phyloP scores from a whole-genome alignment of 2,329 filamentous ascomycete species.

The Alternaria sp. region DNA sequence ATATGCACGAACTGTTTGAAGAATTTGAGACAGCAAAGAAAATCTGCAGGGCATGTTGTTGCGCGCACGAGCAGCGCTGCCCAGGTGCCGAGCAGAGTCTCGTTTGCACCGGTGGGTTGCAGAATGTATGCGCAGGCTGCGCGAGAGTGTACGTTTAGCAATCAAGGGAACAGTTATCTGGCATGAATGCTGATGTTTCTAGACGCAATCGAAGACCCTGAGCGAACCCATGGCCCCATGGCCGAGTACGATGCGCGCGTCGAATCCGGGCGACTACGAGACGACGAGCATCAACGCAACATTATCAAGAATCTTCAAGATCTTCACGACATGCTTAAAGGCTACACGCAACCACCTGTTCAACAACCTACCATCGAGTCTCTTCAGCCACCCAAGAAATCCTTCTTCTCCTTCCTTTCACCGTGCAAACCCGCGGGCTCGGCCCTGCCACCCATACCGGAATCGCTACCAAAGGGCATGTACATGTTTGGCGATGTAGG shows the following conservation, averaged over 20 bases:
- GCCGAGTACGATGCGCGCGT: conserved; percentile 89
- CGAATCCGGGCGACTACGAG: conserved; percentile 73
- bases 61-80: conserved; percentile 13
- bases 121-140: conserved; percentile 44
- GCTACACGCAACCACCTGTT: conserved; percentile 77
- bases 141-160: conserved; percentile 32
- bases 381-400: conserved; percentile 62
- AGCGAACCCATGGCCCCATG: conserved; percentile 70
- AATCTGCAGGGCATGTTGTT: conserved; percentile 13
- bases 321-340: conserved; percentile 80
- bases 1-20: conserved; percentile 44
- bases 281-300: conserved; percentile 90
- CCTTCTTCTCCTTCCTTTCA: conserved; percentile 70
- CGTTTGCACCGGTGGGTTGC: conserved; percentile 20
- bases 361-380: conserved; percentile 80
- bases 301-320: conserved; percentile 91
- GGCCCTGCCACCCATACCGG: conserved; percentile 65
- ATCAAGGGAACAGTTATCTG: not conserved
- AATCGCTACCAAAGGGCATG: conserved; percentile 82
- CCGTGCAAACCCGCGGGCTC: conserved; percentile 51
- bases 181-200: conserved; percentile 17
- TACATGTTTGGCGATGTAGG: conserved; percentile 98
- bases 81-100: conserved; percentile 12
- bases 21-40: conserved; percentile 20
- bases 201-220: conserved; percentile 27